Percentiles rank a stretch among this genome's conserved stretches.
phyloP scores from a whole-genome alignment of 2,329 filamentous ascomycete species.

The Xenoacremonium recifei region DNA sequence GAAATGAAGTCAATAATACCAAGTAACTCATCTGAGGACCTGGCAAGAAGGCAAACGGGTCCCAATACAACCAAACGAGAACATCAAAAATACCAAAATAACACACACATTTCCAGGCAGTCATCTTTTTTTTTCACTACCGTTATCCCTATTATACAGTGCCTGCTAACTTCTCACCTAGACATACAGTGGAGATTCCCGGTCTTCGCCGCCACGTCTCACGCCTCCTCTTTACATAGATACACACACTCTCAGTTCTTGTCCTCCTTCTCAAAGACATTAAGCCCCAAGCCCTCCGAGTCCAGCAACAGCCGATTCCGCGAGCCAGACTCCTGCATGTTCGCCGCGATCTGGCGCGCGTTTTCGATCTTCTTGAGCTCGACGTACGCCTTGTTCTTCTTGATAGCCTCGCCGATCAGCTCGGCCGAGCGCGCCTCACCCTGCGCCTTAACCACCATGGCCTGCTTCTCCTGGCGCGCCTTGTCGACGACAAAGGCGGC shows the following conservation, averaged over 20 bases:
- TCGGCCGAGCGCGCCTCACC: conserved; percentile 98
- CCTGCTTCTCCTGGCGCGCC: conserved; percentile 98
- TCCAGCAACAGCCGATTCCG: conserved; percentile 95
- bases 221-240: conserved; percentile 5
- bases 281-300: conserved; percentile 84
- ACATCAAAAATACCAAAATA: too few species aligned
- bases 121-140: not conserved
- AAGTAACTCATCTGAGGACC: too few species aligned
- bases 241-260: conserved; percentile 43
- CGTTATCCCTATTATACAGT: conserved; percentile 29
- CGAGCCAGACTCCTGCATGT: conserved; percentile 81
- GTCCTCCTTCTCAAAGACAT: conserved; percentile 63
- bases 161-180: conserved; percentile 27
- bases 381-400: conserved; percentile 97
- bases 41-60: too few species aligned
- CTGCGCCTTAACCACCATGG: conserved; percentile 96
- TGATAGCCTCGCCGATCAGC: conserved; percentile 97
- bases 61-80: too few species aligned
- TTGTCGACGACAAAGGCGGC: conserved; percentile 98
- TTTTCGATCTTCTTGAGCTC: conserved; percentile 99
- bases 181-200: conserved; percentile 49
- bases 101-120: too few species aligned
- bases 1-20: too few species aligned
- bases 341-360: conserved; percentile 80
- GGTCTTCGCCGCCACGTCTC: conserved; percentile 26